A percentile compares a stretch with the other conserved stretches of the same genome.
phyloP scores from a whole-genome alignment of 164 flowering plant species.

The Saururus chinensis region DNA sequence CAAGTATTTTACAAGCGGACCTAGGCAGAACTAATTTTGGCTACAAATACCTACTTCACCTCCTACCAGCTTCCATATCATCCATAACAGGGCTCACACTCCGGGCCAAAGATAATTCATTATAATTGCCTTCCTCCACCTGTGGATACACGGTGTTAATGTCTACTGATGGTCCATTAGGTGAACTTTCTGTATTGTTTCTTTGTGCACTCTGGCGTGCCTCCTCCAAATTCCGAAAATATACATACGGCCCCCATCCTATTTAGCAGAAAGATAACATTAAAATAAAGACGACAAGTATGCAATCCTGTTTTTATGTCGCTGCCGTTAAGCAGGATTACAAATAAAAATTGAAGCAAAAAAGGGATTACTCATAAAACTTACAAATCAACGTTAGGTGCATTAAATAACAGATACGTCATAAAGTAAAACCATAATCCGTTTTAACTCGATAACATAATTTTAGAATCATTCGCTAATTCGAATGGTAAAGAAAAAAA shows the following conservation, averaged over 20 bases:
- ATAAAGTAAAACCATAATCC: too few relatives aligned
- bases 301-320: too few relatives aligned
- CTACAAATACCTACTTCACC: slow-evolving; percentile 1
- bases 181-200: slow-evolving; percentile 10
- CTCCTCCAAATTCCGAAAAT: slow-evolving; percentile 39
- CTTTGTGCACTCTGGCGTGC: slow-evolving; percentile 18
- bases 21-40: not conserved
- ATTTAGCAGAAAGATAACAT: not conserved
- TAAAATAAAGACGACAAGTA: too few relatives aligned
- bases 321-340: too few relatives aligned
- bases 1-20: not conserved
- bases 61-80: slow-evolving; percentile 24
- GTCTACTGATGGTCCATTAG: slow-evolving; percentile 21
- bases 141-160: slow-evolving; percentile 21
- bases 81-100: slow-evolving; percentile 22
- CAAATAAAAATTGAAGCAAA: too few relatives aligned
- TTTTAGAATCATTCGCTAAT: too few relatives aligned
- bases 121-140: slow-evolving; percentile 13
- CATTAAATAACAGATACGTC: too few relatives aligned
- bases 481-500: too few relatives aligned
- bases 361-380: too few relatives aligned
- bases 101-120: not conserved
- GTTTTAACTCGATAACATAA: too few relatives aligned
- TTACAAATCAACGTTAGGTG: too few relatives aligned
- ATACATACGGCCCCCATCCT: slow-evolving; percentile 28